Percentiles rank a stretch among this genome's conserved stretches.
Evolutionary conservation across 306 rosid species (phyloP).

Genomic region (Boehmeria nivea): DNA sequence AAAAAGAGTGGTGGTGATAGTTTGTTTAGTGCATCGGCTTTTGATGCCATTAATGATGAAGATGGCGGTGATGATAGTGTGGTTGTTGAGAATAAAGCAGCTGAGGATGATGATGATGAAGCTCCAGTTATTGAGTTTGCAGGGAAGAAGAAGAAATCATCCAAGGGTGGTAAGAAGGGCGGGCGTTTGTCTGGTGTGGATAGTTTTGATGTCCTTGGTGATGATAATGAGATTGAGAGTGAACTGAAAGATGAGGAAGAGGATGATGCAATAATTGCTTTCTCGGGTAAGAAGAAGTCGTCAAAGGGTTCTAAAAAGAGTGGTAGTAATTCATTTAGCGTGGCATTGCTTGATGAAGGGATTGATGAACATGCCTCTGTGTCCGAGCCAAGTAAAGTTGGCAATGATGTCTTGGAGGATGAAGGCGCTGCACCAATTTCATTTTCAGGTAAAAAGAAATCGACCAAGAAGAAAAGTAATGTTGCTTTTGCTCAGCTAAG

Average conservation of each 20-base stretch:
- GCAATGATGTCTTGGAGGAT: constrained; percentile 38
- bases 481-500: constrained; percentile 29
- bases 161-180: constrained; percentile 51
- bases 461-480: constrained; percentile 67
- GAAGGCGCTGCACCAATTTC: constrained; percentile 40
- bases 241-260: constrained; percentile 50
- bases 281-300: constrained; percentile 85
- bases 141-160: constrained; percentile 81
- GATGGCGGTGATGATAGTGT: constrained; percentile 37
- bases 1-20: constrained; percentile 48
- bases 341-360: constrained; percentile 43
- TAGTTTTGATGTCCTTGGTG: constrained; percentile 40
- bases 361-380: constrained; percentile 33
- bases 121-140: constrained; percentile 49
- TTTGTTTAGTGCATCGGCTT: constrained; percentile 42
- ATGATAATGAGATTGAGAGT: constrained; percentile 40
- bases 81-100: constrained; percentile 26
- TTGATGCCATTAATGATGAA: constrained; percentile 51
- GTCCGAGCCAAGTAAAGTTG: constrained; percentile 34
- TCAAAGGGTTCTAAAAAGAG: constrained; percentile 56
- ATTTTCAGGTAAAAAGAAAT: constrained; percentile 84
- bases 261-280: constrained; percentile 44
- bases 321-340: constrained; percentile 28
- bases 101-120: constrained; percentile 32
- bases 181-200: constrained; percentile 34